Evolutionary conservation across 306 rosid species (phyloP).

Genomic region (Comarum palustre): DNA sequence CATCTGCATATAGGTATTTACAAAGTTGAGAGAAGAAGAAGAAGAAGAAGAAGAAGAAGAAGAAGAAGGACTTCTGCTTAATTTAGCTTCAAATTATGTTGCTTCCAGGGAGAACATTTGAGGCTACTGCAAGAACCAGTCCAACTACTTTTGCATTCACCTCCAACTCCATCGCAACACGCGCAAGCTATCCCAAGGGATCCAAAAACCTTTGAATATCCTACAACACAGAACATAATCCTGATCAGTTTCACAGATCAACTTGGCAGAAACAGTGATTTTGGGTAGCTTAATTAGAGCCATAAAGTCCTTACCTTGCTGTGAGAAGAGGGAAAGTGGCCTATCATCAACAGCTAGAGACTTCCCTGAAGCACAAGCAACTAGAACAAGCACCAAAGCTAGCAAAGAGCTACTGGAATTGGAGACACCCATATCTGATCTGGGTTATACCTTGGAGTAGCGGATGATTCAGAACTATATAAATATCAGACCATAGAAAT

Average conservation of each 20-base stretch:
- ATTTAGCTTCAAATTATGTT: not conserved
- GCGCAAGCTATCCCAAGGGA: conserved; percentile 40
- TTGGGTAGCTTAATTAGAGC: not conserved
- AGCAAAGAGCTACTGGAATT: conserved; percentile 18
- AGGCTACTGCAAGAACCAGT: conserved; percentile 31
- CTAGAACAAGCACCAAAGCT: conserved; percentile 21
- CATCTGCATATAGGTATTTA: not conserved
- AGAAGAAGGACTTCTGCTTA: not conserved
- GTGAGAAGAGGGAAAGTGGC: conserved; percentile 22
- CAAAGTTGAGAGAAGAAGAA: not conserved
- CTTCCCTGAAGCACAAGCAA: conserved; percentile 19
- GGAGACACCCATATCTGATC: conserved; percentile 12
- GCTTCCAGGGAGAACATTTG: conserved; percentile 46
- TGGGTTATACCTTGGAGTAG: not conserved
- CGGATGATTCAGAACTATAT: not conserved
- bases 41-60: not conserved
- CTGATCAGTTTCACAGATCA: not conserved
- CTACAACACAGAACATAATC: not conserved
- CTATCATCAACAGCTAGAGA: conserved; percentile 29
- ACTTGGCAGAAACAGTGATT: not conserved
- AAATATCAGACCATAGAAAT: not conserved
- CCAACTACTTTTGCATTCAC: conserved; percentile 34
- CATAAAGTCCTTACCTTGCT: conserved; percentile 17
- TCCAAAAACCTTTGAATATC: conserved; percentile 26
- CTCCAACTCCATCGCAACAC: conserved; percentile 36